phyloP scores from a whole-genome alignment of 2,329 filamentous ascomycete species.

The Calonectria pauciramosa region DNA sequence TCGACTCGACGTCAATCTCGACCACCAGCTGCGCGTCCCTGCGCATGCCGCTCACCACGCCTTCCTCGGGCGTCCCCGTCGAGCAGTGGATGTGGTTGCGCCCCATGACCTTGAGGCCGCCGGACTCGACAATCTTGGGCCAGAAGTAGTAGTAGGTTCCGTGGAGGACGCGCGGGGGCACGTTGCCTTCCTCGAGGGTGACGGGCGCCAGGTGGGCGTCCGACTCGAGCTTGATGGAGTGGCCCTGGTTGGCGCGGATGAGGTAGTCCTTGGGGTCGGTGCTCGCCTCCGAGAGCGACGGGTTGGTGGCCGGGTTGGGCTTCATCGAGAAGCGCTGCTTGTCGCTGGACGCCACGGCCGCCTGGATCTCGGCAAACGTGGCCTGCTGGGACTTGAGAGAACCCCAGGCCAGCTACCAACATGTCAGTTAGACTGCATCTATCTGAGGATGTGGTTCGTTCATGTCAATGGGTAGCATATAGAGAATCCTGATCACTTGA shows the following conservation, averaged over 20 bases:
- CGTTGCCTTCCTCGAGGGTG: slow-evolving; percentile 66
- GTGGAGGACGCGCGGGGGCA: slow-evolving; percentile 82
- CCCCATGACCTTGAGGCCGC: slow-evolving; percentile 85
- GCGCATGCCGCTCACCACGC: slow-evolving; percentile 86
- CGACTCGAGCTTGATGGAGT: slow-evolving; percentile 84
- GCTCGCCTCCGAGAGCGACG: slow-evolving; percentile 40
- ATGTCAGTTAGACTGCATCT: slow-evolving; percentile 15
- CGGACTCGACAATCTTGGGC: slow-evolving; percentile 78
- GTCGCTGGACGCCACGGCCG: slow-evolving; percentile 80
- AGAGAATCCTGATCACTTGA: neutral
- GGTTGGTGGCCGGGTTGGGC: slow-evolving; percentile 56
- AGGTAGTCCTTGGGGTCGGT: slow-evolving; percentile 77
- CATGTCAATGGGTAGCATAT: neutral
- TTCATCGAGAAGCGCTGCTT: slow-evolving; percentile 93
- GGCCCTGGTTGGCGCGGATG: slow-evolving; percentile 96
- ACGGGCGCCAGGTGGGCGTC: slow-evolving; percentile 79
- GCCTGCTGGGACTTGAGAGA: slow-evolving; percentile 77
- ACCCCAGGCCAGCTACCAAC: slow-evolving; percentile 64
- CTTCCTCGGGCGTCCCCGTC: slow-evolving; percentile 73
- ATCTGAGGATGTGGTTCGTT: neutral
- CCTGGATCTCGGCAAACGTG: slow-evolving; percentile 80
- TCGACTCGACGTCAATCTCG: slow-evolving; percentile 78
- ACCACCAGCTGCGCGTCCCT: slow-evolving; percentile 82
- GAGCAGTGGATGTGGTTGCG: slow-evolving; percentile 94
- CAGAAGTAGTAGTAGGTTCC: slow-evolving; percentile 90